phyloP scores from a whole-genome alignment of 2,329 filamentous ascomycete species.

The Lasiodiplodia citricola region DNA sequence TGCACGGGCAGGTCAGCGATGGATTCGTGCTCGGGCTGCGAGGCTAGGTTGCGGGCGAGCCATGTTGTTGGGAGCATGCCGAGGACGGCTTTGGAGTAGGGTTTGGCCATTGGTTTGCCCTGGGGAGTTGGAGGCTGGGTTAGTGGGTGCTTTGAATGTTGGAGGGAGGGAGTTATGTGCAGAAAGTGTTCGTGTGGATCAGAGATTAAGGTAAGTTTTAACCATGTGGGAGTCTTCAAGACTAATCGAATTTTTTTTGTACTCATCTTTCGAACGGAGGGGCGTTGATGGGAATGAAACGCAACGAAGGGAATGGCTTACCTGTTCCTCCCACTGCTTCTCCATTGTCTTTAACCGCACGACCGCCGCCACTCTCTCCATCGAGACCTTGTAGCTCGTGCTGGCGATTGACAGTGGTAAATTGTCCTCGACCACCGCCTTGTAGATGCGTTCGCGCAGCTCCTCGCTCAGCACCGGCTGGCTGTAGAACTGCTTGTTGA shows the following conservation, averaged over 20 bases:
- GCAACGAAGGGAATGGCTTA: conserved; percentile 56
- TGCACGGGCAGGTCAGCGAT: conserved; percentile 70
- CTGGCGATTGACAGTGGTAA: conserved; percentile 76
- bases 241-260: conserved; percentile 91
- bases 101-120: conserved; percentile 76
- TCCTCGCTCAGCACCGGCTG: conserved; percentile 75
- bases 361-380: conserved; percentile 83
- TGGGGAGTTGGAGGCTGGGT: conserved; percentile 44
- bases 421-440: conserved; percentile 24
- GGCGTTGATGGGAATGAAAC: neutral
- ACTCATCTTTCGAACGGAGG: conserved; percentile 65
- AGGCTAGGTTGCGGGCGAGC: conserved; percentile 38
- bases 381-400: conserved; percentile 76
- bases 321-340: conserved; percentile 75
- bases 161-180: conserved; percentile 24
- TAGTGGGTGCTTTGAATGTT: neutral
- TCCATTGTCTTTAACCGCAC: conserved; percentile 86
- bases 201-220: conserved; percentile 81
- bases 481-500: conserved; percentile 73
- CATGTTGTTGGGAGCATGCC: conserved; percentile 72
- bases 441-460: conserved; percentile 75
- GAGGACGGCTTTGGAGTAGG: conserved; percentile 78
- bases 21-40: conserved; percentile 58
- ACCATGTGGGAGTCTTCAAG: conserved; percentile 96
- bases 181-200: conserved; percentile 48